Percentiles rank a stretch among this genome's conserved stretches.
Conservation (phyloP, 371 early-diverging fungal species). For the Batrachochytrium dendrobatidis region DNA sequence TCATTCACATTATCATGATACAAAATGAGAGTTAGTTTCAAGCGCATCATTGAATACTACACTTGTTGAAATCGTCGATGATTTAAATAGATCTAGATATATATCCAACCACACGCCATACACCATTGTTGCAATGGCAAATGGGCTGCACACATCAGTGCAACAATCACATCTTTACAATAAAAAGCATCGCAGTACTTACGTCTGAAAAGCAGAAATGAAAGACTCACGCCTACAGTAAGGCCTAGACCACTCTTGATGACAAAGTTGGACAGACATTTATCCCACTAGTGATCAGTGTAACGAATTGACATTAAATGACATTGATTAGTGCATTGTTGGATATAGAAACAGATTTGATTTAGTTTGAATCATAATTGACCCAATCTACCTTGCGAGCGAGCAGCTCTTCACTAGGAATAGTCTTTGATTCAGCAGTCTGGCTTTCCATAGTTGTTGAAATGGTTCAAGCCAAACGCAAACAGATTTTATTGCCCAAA, state of each 20-base stretch:
- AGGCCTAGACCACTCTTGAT: constrained; percentile 82
- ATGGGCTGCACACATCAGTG: background rate
- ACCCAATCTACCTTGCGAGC: background rate
- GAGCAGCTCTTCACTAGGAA: constrained; percentile 1
- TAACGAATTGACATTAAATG: background rate
- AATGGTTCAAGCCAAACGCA: too few relatives aligned
- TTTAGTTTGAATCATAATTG: too few relatives aligned
- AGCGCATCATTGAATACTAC: too few relatives aligned
- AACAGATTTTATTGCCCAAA: too few relatives aligned
- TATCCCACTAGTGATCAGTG: constrained; percentile 77
- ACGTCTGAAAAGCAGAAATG: constrained; percentile 85
- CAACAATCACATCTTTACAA: constrained; percentile 1
- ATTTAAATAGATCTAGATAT: too few relatives aligned
- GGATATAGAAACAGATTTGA: too few relatives aligned
- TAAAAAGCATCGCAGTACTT: constrained; percentile 25
- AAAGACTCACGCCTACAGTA: constrained; percentile 79
- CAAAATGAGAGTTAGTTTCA: too few relatives aligned
- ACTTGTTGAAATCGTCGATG: background rate
- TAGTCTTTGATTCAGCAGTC: background rate
- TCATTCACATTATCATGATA: too few relatives aligned
- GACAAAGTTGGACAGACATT: constrained; percentile 74
- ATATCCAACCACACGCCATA: too few relatives aligned
- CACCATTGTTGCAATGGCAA: background rate
- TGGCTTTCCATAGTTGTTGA: background rate
- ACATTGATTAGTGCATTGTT: too few relatives aligned